A percentile compares a stretch with the other conserved stretches of the same genome.
Evolutionary conservation across 2,329 filamentous ascomycete species (phyloP).

Genomic region (Colletotrichum lini): DNA sequence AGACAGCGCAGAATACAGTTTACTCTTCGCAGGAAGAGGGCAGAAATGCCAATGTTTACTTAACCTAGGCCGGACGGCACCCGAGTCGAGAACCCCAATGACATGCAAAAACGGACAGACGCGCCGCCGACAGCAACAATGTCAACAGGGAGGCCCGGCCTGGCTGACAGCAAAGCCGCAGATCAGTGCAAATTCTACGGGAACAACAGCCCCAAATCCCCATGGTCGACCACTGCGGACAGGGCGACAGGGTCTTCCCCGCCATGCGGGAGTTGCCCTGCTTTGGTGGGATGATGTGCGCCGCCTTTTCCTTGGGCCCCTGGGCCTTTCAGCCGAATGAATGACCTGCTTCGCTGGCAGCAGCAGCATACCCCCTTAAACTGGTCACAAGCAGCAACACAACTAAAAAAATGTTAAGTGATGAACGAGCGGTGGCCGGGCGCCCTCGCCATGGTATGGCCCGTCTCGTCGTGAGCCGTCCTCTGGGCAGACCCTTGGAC

Average conservation of each 20-base stretch:
- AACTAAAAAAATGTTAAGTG: background rate
- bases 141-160: conserved; percentile 1
- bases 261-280: conserved; percentile 12
- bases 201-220: background rate
- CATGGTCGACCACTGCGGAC: background rate
- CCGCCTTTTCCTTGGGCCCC: background rate
- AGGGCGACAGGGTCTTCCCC: conserved; percentile 16
- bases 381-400: too few relatives aligned
- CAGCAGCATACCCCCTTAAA: conserved; percentile 1
- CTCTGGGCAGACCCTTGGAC: conserved; percentile 29
- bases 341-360: conserved; percentile 28
- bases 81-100: conserved; percentile 24
- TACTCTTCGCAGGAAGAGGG: background rate
- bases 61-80: background rate
- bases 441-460: conserved; percentile 7
- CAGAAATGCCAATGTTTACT: background rate
- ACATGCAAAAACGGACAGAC: conserved; percentile 10
- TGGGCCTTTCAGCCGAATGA: background rate
- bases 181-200: background rate
- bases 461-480: background rate
- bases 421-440: background rate
- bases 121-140: background rate
- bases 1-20: background rate
- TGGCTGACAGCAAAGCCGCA: background rate
- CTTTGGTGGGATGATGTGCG: conserved; percentile 17